These are phyloP conservation scores for Hibiscus trionum DNA, from an alignment of 345 rosid species.

Conservation along the genomic window DNA sequence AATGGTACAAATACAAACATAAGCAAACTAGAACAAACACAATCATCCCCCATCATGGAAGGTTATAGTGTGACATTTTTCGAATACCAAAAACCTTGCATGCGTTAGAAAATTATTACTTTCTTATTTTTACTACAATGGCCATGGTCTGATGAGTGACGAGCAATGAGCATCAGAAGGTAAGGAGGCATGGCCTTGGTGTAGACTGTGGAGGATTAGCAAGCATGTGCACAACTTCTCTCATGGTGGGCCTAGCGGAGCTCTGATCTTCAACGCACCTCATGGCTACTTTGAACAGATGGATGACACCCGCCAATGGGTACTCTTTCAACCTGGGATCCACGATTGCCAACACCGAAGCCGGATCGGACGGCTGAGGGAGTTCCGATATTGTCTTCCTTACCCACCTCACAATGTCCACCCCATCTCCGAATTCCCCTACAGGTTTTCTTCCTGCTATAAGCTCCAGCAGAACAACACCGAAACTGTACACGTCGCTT, in stretches of 20 bases:
- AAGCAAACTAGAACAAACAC: neutral
- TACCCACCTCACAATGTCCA: conserved; percentile 92
- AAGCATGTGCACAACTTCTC: conserved; percentile 83
- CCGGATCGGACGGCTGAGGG: conserved; percentile 61
- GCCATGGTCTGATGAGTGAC: neutral
- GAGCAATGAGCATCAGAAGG: conserved; percentile 10
- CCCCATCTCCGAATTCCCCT: conserved; percentile 93
- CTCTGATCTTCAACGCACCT: conserved; percentile 76
- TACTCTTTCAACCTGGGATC: conserved; percentile 64
- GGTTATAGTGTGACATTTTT: neutral
- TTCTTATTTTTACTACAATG: conserved; percentile 5
- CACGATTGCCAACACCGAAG: conserved; percentile 50
- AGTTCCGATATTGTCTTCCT: conserved; percentile 55
- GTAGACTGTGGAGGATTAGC: conserved; percentile 48
- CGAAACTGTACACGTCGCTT: conserved; percentile 90
- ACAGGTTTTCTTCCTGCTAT: conserved; percentile 80
- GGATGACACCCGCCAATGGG: conserved; percentile 45
- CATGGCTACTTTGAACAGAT: conserved; percentile 70
- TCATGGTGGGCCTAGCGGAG: conserved; percentile 69
- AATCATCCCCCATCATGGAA: neutral
- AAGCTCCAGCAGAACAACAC: conserved; percentile 77
- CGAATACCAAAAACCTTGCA: neutral
- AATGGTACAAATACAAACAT: neutral
- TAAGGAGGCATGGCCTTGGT: conserved; percentile 29
- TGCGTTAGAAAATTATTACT: conserved; percentile 14